These are phyloP conservation scores for Leptographium wingfieldii DNA, from an alignment of 2,329 filamentous ascomycete species.

Conservation along the genomic window DNA sequence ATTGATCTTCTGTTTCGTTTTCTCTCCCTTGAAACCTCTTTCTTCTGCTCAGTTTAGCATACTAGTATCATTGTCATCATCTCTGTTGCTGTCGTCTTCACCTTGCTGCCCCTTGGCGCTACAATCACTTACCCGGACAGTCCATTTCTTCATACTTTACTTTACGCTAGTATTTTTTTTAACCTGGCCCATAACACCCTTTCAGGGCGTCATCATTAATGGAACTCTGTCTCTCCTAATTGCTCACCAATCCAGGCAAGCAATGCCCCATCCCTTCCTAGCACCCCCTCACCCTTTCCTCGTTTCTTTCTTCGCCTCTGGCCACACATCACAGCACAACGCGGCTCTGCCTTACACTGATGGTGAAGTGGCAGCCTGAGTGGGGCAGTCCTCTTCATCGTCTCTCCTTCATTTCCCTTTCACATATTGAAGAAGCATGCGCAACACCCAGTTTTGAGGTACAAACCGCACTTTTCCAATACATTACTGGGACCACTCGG, in stretches of 20 bases:
- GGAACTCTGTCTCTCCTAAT: background rate
- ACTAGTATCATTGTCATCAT: background rate
- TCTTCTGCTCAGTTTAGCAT: background rate
- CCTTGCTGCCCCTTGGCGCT: background rate
- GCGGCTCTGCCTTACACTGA: background rate
- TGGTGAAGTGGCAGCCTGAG: constrained; percentile 8
- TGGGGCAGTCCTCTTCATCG: constrained; percentile 4
- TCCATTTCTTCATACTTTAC: background rate
- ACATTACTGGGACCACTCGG: background rate
- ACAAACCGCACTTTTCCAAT: background rate
- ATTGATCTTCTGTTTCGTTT: background rate
- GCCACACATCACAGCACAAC: background rate
- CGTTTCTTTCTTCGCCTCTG: background rate
- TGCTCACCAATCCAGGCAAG: background rate
- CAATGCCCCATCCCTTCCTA: background rate
- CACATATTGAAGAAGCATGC: background rate
- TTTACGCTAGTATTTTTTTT: background rate
- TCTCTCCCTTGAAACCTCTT: background rate
- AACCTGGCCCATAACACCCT: background rate
- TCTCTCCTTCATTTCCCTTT: background rate
- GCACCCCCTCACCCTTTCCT: too few relatives aligned
- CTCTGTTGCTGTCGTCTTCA: background rate
- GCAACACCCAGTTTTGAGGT: background rate
- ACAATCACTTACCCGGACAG: background rate
- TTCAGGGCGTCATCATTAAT: background rate